Base-by-base conservation (phyloP, 2,329 filamentous ascomycete genomes). In the Penicillium expansum region DNA sequence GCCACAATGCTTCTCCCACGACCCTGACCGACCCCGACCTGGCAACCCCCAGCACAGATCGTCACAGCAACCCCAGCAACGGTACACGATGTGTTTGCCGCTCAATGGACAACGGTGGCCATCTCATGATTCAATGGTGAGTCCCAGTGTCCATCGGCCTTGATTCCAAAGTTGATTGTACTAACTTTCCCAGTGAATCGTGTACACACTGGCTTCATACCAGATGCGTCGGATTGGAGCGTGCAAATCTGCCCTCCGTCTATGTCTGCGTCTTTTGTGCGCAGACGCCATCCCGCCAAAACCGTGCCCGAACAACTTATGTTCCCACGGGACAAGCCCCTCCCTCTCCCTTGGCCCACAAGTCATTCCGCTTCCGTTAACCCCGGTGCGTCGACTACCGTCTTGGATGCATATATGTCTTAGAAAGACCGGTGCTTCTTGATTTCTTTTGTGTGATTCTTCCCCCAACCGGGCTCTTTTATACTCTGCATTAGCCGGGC, bases 201-300 rank as follows among this genome's bases (percentile, higher is more conserved):
- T 87, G 84, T 72, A 81, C 76, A n/a, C 84, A 86, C 63, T 87
- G 83, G 81, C 74, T 84, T 30, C 85, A 87, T 64, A 80, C 81
- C 32, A 76, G 76, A 53, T 87, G 85, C 63, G 77, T 86, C 22
- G 83, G 83, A 2, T 69, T 86, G 16, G 78, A 80, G 55, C 69
- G 75, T 18, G 74, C 77, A 37, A 78, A 76, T 52, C 70, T 81
- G 22, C 71, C 76, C 10, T 76, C 77, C 1, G 71, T 79, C 30
- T 82, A 82, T 61, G 76, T 82, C 13, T 83, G 81, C 66, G 69
- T 79, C 39, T 80, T 80, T 57, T 83, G 81, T 63, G 77, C 75
- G 5, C 74, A 74, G 52, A 79, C 76, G 1, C 76, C 77, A 1
- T 70, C 75, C 32, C 69, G 74, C 24, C 66, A 69, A 24, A 72